A percentile compares a stretch with the other conserved stretches of the same genome.
Evolutionary conservation across 208 protist species (phyloP).

Genomic region (Leishmania mexicana): DNA sequence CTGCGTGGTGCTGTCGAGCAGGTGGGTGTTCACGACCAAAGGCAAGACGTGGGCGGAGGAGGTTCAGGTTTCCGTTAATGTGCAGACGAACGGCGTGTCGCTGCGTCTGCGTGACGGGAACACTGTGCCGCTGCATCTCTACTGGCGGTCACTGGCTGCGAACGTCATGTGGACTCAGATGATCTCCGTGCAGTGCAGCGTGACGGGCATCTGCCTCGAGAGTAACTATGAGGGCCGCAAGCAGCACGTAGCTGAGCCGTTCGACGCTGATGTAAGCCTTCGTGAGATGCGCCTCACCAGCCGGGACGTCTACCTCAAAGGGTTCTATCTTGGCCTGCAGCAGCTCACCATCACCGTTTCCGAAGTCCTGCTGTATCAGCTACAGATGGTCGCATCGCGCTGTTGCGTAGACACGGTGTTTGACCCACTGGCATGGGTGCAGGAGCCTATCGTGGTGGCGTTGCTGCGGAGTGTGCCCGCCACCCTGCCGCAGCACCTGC

Average conservation of each 20-base stretch:
- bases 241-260: slow-evolving; percentile 39
- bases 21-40: slow-evolving; percentile 14
- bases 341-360: slow-evolving; percentile 51
- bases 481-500: slow-evolving; percentile 19
- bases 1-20: slow-evolving; percentile 25
- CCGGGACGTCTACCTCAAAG: slow-evolving; percentile 28
- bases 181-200: slow-evolving; percentile 51
- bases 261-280: slow-evolving; percentile 49
- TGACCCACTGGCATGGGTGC: slow-evolving; percentile 7
- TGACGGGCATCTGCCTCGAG: slow-evolving; percentile 39
- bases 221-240: slow-evolving; percentile 40
- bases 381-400: slow-evolving; percentile 35
- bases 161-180: slow-evolving; percentile 33
- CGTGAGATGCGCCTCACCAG: slow-evolving; percentile 34
- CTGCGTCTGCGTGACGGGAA: slow-evolving; percentile 31
- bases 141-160: slow-evolving; percentile 29
- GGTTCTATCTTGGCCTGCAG: slow-evolving; percentile 44
- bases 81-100: slow-evolving; percentile 26
- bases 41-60: slow-evolving; percentile 19
- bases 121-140: slow-evolving; percentile 26
- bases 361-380: slow-evolving; percentile 60
- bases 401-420: slow-evolving; percentile 18
- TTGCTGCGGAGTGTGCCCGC: slow-evolving; percentile 17
- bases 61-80: slow-evolving; percentile 32
- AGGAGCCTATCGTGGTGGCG: neutral